Percentiles rank a stretch among this genome's conserved stretches.
phyloP scores from a whole-genome alignment of 2,329 filamentous ascomycete genomes.

The Apiospora phragmitis region DNA sequence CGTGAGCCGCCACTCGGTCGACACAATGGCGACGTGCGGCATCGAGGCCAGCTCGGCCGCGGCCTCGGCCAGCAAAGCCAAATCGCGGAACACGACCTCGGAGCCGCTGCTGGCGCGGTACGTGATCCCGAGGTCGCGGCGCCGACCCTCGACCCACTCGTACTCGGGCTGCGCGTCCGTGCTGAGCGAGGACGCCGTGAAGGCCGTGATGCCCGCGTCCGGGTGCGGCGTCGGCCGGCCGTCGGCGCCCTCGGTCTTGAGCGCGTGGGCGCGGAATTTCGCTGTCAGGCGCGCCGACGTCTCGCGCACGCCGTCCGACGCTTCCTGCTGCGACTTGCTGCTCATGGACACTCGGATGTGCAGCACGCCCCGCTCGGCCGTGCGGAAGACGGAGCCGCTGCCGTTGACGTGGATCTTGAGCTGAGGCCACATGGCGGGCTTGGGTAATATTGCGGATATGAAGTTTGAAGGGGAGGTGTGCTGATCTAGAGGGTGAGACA shows the following conservation, averaged over 20 bases:
- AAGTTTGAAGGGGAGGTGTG: background rate
- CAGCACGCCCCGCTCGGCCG: conserved; percentile 21
- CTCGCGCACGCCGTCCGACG: conserved; percentile 15
- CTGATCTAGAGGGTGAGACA: background rate
- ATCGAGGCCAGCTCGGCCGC: conserved; percentile 19
- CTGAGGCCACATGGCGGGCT: conserved; percentile 14
- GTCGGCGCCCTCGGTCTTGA: conserved; percentile 18
- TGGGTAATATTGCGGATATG: background rate
- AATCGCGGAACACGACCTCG: conserved; percentile 22
- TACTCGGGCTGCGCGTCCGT: conserved; percentile 11
- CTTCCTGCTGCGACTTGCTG: conserved; percentile 9
- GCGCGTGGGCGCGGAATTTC: conserved; percentile 17
- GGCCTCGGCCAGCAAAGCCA: conserved; percentile 17
- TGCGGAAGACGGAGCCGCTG: conserved; percentile 19
- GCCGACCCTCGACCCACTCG: conserved; percentile 1
- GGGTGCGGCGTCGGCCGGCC: conserved; percentile 17
- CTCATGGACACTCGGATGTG: conserved; percentile 15
- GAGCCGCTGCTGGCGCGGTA: conserved; percentile 15
- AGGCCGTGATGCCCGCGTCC: conserved; percentile 21
- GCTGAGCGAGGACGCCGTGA: conserved; percentile 18
- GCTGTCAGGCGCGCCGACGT: conserved; percentile 15
- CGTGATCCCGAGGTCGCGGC: background rate
- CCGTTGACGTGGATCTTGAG: conserved; percentile 22
- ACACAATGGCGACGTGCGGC: conserved; percentile 18
- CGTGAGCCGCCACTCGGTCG: conserved; percentile 22